Conservation (phyloP, 768 basidiomycete genomes). For the Chalciporus piperatus region DNA sequence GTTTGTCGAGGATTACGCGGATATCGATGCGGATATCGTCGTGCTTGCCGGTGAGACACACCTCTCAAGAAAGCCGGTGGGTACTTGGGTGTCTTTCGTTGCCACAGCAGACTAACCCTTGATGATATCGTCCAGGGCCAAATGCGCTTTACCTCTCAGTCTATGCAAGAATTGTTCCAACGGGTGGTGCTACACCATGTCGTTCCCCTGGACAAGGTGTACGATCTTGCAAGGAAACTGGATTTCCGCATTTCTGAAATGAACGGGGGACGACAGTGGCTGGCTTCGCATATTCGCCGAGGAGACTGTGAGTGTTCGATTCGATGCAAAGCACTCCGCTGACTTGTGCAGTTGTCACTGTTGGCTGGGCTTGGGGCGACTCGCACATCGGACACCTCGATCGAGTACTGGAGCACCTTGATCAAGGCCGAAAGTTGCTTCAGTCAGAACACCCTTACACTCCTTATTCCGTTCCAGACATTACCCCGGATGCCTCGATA, state of each 20-base stretch:
- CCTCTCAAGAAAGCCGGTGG: slow-evolving; percentile 27
- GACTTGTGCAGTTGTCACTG: slow-evolving; percentile 20
- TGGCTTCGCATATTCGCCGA: slow-evolving; percentile 38
- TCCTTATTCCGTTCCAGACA: slow-evolving; percentile 17
- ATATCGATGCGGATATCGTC: slow-evolving; percentile 34
- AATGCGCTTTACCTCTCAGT: slow-evolving; percentile 25
- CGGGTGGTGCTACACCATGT: slow-evolving; percentile 23
- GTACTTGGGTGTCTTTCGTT: neutral
- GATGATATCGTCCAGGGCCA: slow-evolving; percentile 15
- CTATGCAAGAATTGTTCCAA: slow-evolving; percentile 20
- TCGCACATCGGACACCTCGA: slow-evolving; percentile 31
- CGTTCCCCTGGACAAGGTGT: slow-evolving; percentile 22
- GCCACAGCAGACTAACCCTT: neutral
- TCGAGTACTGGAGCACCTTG: slow-evolving; percentile 31
- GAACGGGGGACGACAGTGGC: slow-evolving; percentile 32
- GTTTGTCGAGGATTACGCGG: slow-evolving; percentile 36
- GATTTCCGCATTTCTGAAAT: slow-evolving; percentile 22
- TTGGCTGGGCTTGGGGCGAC: slow-evolving; percentile 34
- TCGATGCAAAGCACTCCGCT: neutral
- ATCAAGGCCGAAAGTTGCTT: slow-evolving; percentile 28
- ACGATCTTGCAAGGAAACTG: slow-evolving; percentile 23
- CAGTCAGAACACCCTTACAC: slow-evolving; percentile 13
- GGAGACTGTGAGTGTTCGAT: slow-evolving; percentile 33
- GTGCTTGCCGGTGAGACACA: slow-evolving; percentile 40
- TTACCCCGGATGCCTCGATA: slow-evolving; percentile 9